A percentile compares a stretch with the other conserved stretches of the same genome.
Conservation (phyloP, 2,329 filamentous ascomycete species). For the Beauveria varroae region DNA sequence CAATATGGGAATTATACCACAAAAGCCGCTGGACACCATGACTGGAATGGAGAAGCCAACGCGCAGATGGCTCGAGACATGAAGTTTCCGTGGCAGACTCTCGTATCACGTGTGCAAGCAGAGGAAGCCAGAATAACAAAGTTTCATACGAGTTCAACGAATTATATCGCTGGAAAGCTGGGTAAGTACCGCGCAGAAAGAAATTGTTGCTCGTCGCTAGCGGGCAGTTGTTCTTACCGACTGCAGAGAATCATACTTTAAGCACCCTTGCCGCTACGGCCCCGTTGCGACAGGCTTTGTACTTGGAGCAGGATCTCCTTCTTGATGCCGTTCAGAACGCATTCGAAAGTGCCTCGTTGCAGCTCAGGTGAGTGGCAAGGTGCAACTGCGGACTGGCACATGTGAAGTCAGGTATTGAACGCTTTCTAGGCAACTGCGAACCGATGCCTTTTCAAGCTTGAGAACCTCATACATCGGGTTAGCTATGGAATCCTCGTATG, state of each 20-base stretch:
- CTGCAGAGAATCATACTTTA: background rate
- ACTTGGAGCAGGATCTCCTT: background rate
- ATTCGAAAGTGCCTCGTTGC: background rate
- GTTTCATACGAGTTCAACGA: background rate
- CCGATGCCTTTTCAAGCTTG: constrained; percentile 27
- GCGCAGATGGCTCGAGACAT: constrained; percentile 27
- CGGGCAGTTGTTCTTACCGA: background rate
- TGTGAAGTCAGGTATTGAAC: too few species aligned
- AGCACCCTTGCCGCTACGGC: background rate
- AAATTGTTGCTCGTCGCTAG: background rate
- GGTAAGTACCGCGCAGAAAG: background rate
- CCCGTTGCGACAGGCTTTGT: background rate
- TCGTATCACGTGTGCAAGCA: constrained; percentile 9
- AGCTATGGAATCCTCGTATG: constrained; percentile 29
- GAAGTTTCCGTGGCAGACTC: constrained; percentile 22
- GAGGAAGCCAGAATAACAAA: background rate
- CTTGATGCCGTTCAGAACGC: background rate
- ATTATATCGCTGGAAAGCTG: background rate
- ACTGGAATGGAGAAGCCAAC: constrained; percentile 41
- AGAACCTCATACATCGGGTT: constrained; percentile 30
- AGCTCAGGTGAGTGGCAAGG: background rate
- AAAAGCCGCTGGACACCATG: constrained; percentile 16
- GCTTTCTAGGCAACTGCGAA: constrained; percentile 24
- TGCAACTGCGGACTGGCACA: background rate
- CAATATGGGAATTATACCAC: constrained; percentile 32